Evolutionary conservation across 1,284 basidiomycete species (phyloP).

Genomic region (Ceratobasidium sp.): DNA sequence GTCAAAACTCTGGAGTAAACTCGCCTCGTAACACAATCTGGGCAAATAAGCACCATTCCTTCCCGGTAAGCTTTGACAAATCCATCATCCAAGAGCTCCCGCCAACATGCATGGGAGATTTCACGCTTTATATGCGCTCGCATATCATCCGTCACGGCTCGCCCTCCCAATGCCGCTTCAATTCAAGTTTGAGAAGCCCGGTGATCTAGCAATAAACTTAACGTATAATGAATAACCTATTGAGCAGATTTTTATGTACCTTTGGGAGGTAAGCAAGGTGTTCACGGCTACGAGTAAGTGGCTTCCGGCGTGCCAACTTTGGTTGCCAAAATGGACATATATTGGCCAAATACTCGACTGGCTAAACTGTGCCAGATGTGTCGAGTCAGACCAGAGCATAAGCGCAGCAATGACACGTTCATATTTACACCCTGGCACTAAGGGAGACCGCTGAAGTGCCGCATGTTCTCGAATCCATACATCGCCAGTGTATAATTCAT

Average conservation of each 20-base stretch:
- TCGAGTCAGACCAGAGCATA: conserved; percentile 58
- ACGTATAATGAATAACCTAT: conserved; percentile 46
- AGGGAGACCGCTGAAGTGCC: conserved; percentile 10
- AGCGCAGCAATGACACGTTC: conserved; percentile 52
- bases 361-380: conserved; percentile 57
- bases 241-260: conserved; percentile 49
- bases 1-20: conserved; percentile 56
- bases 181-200: conserved; percentile 42
- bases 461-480: conserved; percentile 55
- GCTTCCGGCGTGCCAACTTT: conserved; percentile 53
- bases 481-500: conserved; percentile 57
- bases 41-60: conserved; percentile 55
- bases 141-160: too few species aligned
- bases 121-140: conserved; percentile 54
- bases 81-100: conserved; percentile 52
- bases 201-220: conserved; percentile 43
- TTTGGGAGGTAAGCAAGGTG: conserved; percentile 48
- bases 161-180: too few species aligned
- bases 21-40: conserved; percentile 53
- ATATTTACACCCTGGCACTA: conserved; percentile 50
- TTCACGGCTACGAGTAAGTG: conserved; percentile 48
- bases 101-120: conserved; percentile 57
- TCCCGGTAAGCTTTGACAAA: conserved; percentile 57
- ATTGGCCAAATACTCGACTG: conserved; percentile 57
- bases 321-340: conserved; percentile 57